Evolutionary conservation across 805 yeast species (phyloP).

Genomic region (Candida caryicola): DNA sequence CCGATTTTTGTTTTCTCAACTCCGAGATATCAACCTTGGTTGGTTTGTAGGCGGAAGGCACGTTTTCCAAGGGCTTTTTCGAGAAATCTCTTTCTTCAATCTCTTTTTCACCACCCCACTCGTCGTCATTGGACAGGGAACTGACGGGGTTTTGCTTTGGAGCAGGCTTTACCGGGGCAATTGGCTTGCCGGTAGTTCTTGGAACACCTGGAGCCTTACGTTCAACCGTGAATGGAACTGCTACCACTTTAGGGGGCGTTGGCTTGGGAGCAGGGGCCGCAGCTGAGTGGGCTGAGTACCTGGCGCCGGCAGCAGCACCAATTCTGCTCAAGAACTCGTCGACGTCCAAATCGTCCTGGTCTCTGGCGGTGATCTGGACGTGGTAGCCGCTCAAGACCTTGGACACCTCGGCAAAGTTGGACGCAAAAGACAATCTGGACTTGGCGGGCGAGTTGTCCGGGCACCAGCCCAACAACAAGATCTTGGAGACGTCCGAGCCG

Average conservation of each 20-base stretch:
- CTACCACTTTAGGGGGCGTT: conserved; percentile 6
- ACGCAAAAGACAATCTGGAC: conserved; percentile 70
- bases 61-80: conserved; percentile 48
- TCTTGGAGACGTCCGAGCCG: conserved; percentile 85
- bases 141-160: conserved; percentile 30
- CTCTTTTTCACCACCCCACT: conserved; percentile 70
- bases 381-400: conserved; percentile 78
- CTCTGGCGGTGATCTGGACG: conserved; percentile 96
- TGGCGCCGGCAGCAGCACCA: conserved; percentile 92
- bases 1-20: conserved; percentile 49
- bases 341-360: conserved; percentile 81
- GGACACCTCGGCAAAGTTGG: conserved; percentile 74
- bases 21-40: conserved; percentile 59
- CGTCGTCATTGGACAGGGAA: conserved; percentile 48
- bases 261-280: conserved; percentile 12
- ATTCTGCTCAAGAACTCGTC: conserved; percentile 71
- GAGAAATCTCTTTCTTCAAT: conserved; percentile 52
- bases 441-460: conserved; percentile 91
- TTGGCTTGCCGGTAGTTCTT: conserved; percentile 17
- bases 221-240: conserved; percentile 17
- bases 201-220: conserved; percentile 38
- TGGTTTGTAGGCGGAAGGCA: conserved; percentile 64
- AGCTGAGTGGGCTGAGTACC: conserved; percentile 65
- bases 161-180: conserved; percentile 7
- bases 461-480: conserved; percentile 90